phyloP scores from a whole-genome alignment of 2,329 filamentous ascomycete genomes.

The Trichoderma atroviride region DNA sequence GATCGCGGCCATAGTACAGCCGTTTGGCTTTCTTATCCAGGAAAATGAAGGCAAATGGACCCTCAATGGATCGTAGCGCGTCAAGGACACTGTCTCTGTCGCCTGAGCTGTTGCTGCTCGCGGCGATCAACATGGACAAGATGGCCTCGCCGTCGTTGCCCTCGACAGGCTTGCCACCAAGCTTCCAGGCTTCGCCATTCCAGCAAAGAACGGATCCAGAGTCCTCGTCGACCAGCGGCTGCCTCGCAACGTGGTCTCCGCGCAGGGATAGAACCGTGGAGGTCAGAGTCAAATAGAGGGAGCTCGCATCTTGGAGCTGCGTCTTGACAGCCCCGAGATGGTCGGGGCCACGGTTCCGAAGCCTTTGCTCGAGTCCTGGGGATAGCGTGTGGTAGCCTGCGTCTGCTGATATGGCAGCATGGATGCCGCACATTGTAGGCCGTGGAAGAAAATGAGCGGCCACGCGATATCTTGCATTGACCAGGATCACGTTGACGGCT shows the following conservation, averaged over 20 bases:
- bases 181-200: slow-evolving; percentile 95
- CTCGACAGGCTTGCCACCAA: slow-evolving; percentile 58
- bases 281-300: slow-evolving; percentile 62
- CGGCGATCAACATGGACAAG: slow-evolving; percentile 59
- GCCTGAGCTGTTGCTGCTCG: slow-evolving; percentile 38
- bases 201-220: slow-evolving; percentile 78
- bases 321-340: slow-evolving; percentile 51
- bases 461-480: neutral
- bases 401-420: slow-evolving; percentile 50
- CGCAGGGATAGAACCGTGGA: slow-evolving; percentile 92
- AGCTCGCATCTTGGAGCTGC: slow-evolving; percentile 31
- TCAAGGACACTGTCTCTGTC: slow-evolving; percentile 45
- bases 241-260: slow-evolving; percentile 68
- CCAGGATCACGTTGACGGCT: neutral
- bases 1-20: slow-evolving; percentile 84
- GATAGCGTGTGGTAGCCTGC: slow-evolving; percentile 35
- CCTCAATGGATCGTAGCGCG: slow-evolving; percentile 65
- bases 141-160: slow-evolving; percentile 80
- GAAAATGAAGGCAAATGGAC: slow-evolving; percentile 89
- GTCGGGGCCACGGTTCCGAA: slow-evolving; percentile 63
- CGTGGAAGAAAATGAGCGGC: neutral
- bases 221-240: slow-evolving; percentile 67
- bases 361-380: slow-evolving; percentile 46
- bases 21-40: slow-evolving; percentile 64
- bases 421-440: slow-evolving; percentile 62